These are phyloP conservation scores for Lecanosticta acicola DNA, from an alignment of 2,329 filamentous ascomycete genomes.

Conservation along the genomic window DNA sequence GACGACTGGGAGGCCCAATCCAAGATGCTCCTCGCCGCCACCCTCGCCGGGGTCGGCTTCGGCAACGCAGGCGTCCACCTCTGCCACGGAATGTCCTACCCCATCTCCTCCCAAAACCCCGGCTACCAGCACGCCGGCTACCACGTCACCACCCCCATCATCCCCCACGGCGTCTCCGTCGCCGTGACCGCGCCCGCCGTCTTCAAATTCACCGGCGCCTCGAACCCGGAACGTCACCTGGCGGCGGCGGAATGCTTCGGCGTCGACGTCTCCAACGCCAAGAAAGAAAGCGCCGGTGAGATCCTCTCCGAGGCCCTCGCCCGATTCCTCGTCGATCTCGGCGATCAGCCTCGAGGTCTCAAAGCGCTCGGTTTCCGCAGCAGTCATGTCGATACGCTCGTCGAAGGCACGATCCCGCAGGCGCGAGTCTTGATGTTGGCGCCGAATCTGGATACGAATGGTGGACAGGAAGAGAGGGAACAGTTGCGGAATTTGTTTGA, in stretches of 20 bases:
- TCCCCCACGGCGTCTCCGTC: conserved; percentile 92
- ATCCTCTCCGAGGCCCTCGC: conserved; percentile 77
- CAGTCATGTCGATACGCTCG: conserved; percentile 71
- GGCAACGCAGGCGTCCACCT: conserved; percentile 95
- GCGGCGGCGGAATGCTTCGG: conserved; percentile 86
- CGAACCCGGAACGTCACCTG: conserved; percentile 87
- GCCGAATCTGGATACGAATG: conserved; percentile 59
- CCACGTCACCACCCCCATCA: conserved; percentile 67
- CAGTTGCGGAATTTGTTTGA: conserved; percentile 45
- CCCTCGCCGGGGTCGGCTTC: conserved; percentile 90
- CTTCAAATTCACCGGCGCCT: conserved; percentile 85
- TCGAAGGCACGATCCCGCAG: conserved; percentile 94
- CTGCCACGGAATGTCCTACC: conserved; percentile 91
- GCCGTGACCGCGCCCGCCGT: conserved; percentile 90
- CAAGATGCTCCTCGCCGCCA: conserved; percentile 92
- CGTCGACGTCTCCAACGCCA: conserved; percentile 80
- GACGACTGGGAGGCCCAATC: conserved; percentile 89
- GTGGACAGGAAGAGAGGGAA: conserved; percentile 45
- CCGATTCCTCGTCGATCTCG: conserved; percentile 73
- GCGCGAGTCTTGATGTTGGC: conserved; percentile 85
- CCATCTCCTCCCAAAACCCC: conserved; percentile 91
- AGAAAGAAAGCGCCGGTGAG: conserved; percentile 82
- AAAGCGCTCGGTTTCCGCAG: conserved; percentile 73
- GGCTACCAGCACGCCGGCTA: conserved; percentile 89
- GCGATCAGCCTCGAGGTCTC: conserved; percentile 84